Evolutionary conservation across 1,284 basidiomycete species (phyloP).

Genomic region (Moesziomyces sp.): DNA sequence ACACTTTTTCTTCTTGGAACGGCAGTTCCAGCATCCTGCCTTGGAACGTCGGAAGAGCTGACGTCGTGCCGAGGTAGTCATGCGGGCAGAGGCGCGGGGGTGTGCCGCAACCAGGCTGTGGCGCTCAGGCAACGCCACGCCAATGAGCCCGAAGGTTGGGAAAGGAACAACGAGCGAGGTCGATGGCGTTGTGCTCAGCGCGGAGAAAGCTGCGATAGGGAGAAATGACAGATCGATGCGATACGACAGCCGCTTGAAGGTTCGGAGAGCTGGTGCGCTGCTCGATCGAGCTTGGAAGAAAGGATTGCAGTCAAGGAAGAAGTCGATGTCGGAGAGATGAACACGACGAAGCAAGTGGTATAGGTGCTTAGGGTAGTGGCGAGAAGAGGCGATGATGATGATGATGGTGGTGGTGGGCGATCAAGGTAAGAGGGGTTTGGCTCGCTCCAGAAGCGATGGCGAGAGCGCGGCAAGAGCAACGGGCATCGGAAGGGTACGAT

Average conservation of each 20-base stretch:
- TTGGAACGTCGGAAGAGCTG: constrained; percentile 50
- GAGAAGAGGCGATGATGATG: neutral
- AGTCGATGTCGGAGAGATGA: neutral
- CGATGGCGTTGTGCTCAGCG: neutral
- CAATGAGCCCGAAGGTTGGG: neutral
- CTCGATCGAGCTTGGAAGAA: no score
- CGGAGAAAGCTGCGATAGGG: neutral
- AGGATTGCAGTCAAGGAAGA: no score
- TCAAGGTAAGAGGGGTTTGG: neutral
- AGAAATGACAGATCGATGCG: neutral
- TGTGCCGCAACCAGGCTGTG: constrained; percentile 29
- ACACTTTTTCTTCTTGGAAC: constrained; percentile 52
- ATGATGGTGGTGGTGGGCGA: neutral
- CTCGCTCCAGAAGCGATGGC: neutral
- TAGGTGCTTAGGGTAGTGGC: neutral
- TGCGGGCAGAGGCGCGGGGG: constrained; percentile 23
- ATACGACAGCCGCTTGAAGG: no score
- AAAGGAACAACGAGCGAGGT: no score
- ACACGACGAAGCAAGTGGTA: neutral
- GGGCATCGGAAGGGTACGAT: neutral
- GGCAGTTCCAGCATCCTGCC: constrained; percentile 50
- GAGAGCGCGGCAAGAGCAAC: neutral
- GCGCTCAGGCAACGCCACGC: constrained; percentile 27
- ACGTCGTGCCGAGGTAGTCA: constrained; percentile 45
- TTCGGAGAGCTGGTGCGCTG: no score